Percentiles rank a stretch among this genome's conserved stretches.
These are phyloP conservation scores for Cutaneotrichosporon cutaneum DNA, from an alignment of 1,284 basidiomycete genomes.

Conservation along the genomic window DNA sequence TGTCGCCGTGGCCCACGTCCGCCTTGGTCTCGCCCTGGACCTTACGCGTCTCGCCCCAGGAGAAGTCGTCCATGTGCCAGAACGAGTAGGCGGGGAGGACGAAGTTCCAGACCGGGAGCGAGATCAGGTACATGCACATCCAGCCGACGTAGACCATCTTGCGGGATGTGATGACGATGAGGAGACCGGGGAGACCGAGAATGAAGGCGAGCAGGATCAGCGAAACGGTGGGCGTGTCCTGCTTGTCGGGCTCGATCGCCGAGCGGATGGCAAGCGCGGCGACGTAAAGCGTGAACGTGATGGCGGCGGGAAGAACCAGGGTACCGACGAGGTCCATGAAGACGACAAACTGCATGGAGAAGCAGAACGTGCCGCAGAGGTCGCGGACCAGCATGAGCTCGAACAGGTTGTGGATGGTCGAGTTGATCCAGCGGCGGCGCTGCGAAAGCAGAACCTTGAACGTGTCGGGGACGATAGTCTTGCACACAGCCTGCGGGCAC, in stretches of 20 bases:
- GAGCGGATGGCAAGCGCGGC: slow-evolving; percentile 82
- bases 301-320: slow-evolving; percentile 92
- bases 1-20: slow-evolving; percentile 72
- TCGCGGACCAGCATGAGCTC: slow-evolving; percentile 93
- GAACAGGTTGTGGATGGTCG: slow-evolving; percentile 94
- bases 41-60: slow-evolving; percentile 94
- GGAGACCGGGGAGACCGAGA: slow-evolving; percentile 88
- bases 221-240: slow-evolving; percentile 75
- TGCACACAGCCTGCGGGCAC: slow-evolving; percentile 96
- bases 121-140: slow-evolving; percentile 93
- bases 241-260: slow-evolving; percentile 59
- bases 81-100: slow-evolving; percentile 90
- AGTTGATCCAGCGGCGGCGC: slow-evolving; percentile 99
- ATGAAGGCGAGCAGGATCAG: slow-evolving; percentile 89
- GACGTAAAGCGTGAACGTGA: slow-evolving; percentile 91
- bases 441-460: slow-evolving; percentile 93
- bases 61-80: slow-evolving; percentile 99
- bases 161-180: slow-evolving; percentile 91
- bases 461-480: slow-evolving; percentile 95
- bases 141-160: slow-evolving; percentile 93
- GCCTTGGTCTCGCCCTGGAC: slow-evolving; percentile 67
- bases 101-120: slow-evolving; percentile 94
- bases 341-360: slow-evolving; percentile 96
- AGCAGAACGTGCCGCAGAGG: slow-evolving; percentile 92
- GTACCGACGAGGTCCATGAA: slow-evolving; percentile 98